Evolutionary conservation across 2,329 filamentous ascomycete species (phyloP), one percentile per base, ranked within the genome.

Genomic region (Metarhizium guizhouense): DNA sequence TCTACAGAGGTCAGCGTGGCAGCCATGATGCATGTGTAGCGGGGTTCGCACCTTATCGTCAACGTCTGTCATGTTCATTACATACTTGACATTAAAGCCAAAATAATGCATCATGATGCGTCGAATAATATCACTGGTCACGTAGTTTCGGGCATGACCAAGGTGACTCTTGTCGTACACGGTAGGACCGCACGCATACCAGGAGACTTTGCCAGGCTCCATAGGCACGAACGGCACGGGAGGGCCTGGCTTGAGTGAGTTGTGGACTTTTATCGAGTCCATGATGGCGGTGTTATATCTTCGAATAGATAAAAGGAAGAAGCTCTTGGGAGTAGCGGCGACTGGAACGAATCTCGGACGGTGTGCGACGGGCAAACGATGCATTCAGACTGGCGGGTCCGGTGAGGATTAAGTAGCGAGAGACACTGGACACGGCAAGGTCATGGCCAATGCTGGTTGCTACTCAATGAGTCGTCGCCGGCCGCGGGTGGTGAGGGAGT

Each of bases 21-120:
- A 18, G 32, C 6, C 5, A 10, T 38, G 11, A 25, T 13, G 34
- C 16, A 36, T 38, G 18, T 16, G 18, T 14, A 14, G 13, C 52
- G 6, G 45, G 51, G 53, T 40, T 66, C 60, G 18, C 64, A 84
- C 82, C 78, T 87, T 87, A 71, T 88, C 85, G 63, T 91, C 87
- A 43, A 93, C 81, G 64, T 93, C 91, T 32, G 91, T 95, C 60
- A 94, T 90, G 73, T 95, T 95, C 86, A 95, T 94, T 61, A 95
- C 88, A 73, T 95, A 95, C 58, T 85, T 83, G 61, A 96, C 83
- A 47, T 90, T 76, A 70, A 88, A 94, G 58, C 84, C 83, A 69
- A 95, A 95, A 72, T 94, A 93, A 69, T 93, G 84, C 65, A 81
- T 77, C 70, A 95, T 73, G 63, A 95, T 89, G 64, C 91, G 84